Evolutionary conservation across 768 basidiomycete genomes (phyloP), one percentile per base, ranked within the genome.

Genomic region (Mycena latifolia): DNA sequence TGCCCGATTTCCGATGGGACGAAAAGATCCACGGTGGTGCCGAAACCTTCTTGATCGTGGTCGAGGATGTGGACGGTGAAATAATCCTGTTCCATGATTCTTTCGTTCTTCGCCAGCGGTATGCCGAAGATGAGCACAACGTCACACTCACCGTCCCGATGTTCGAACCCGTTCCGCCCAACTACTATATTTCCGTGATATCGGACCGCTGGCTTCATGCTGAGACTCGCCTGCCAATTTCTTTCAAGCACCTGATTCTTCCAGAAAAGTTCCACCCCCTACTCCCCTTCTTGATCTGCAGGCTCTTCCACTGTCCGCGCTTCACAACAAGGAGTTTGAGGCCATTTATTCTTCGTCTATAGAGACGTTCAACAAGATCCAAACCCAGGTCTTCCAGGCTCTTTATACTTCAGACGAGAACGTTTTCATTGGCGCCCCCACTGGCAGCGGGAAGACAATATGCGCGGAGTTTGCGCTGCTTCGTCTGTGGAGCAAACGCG

Each of bases 1-100:
- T 89, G 4, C 96, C 98, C n/a, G 98, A 99, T 75, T 99, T 99
- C 88, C 88, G 92, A 48, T 99, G 98, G 98, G 96, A 98, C 39
- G 94, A 95, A 72, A 94, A 94, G 77, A 88, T 96, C 8, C 97
- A 99, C 70, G 94, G 95, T 5, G 78, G 84, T 0, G 90, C 94
- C 0, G 95, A 99, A 78, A 89, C 92, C 0, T 99, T 99, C 85
- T 87, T 92, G 77, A 95, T 99, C 72, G 76, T 97, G 28, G 95
- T 99, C 27, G 96, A 98, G 77, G 97, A 99, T 72, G 95, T 98
- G 28, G 97, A 99, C 69, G 98, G 98, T 53, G 98, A 99, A 77
- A 88, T 94, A 66, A 91, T 99, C 61, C 91, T 99, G 31, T 98
- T 96, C 87, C 93, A 96, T 69, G 97, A 99, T 73, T 87, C 87